Evolutionary conservation across 768 basidiomycete species (phyloP).

Genomic region (Kwoniella mangroviensis): DNA sequence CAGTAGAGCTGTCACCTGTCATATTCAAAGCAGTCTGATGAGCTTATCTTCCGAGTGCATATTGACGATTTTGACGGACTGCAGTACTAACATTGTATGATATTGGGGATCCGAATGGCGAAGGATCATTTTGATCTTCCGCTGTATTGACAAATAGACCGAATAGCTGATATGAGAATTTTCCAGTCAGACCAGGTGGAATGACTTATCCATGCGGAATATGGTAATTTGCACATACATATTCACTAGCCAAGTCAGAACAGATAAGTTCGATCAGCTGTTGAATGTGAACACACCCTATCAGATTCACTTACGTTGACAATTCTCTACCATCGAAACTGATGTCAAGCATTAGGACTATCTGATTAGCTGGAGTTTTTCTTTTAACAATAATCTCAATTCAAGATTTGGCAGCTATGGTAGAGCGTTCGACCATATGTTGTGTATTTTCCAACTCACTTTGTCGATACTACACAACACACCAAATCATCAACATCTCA

Average conservation of each 20-base stretch:
- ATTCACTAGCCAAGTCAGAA: conserved; percentile 19
- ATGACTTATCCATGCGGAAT: background rate
- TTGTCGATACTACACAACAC: conserved; percentile 2
- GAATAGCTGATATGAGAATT: conserved; percentile 29
- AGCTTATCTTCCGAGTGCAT: no score
- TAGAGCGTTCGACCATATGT: no score
- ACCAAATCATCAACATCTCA: background rate
- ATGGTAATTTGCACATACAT: conserved; percentile 10
- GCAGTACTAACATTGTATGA: conserved; percentile 33
- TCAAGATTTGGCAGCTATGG: no score
- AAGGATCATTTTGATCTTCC: conserved; percentile 28
- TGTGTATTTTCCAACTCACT: background rate
- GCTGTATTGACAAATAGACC: conserved; percentile 35
- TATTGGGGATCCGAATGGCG: conserved; percentile 30
- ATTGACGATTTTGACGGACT: background rate
- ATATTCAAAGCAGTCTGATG: background rate
- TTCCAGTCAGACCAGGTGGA: background rate
- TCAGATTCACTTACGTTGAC: conserved; percentile 31
- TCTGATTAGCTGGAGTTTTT: no score
- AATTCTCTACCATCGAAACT: conserved; percentile 38
- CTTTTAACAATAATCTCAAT: no score
- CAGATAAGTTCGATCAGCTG: no score
- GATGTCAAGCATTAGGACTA: no score
- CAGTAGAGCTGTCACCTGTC: conserved; percentile 25
- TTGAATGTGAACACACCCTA: no score